Conservation (phyloP, 31 red algal species). For the Odonthalia washingtoniensis region DNA sequence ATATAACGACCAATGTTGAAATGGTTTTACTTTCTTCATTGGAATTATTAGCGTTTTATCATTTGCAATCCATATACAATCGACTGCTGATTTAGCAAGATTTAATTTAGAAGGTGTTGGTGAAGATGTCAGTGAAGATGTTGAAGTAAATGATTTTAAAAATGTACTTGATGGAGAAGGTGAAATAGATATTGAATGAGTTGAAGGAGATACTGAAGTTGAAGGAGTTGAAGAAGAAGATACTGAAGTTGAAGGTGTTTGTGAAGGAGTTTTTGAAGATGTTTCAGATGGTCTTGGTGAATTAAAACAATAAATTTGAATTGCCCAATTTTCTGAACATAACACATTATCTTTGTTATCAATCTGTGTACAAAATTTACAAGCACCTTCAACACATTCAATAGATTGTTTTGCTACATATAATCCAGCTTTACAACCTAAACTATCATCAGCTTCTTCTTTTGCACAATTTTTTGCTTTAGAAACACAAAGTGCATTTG, state of each 20-base stretch:
- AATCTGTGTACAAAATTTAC: constrained; percentile 30
- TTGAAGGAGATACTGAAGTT: neutral
- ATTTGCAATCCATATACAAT: constrained; percentile 33
- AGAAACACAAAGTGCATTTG: constrained; percentile 29
- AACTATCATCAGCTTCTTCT: neutral
- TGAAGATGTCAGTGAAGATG: neutral
- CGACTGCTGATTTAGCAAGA: neutral
- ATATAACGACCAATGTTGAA: constrained; percentile 20
- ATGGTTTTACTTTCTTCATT: constrained; percentile 18
- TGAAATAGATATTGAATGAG: neutral
- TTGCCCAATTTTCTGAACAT: constrained; percentile 38
- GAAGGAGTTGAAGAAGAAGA: neutral
- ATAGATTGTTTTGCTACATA: constrained; percentile 22
- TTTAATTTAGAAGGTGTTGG: neutral
- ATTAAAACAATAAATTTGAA: constrained; percentile 27
- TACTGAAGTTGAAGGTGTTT: too few relatives aligned
- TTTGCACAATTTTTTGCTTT: neutral
- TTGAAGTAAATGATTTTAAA: neutral
- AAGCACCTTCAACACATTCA: constrained; percentile 30
- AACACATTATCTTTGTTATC: neutral
- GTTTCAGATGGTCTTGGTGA: too few relatives aligned
- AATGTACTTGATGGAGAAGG: neutral
- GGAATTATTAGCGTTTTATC: constrained; percentile 36
- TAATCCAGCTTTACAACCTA: constrained; percentile 15
- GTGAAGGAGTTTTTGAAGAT: too few relatives aligned